Base-by-base conservation (phyloP, 2,329 filamentous ascomycete genomes). In the Juglanconis sp. region DNA sequence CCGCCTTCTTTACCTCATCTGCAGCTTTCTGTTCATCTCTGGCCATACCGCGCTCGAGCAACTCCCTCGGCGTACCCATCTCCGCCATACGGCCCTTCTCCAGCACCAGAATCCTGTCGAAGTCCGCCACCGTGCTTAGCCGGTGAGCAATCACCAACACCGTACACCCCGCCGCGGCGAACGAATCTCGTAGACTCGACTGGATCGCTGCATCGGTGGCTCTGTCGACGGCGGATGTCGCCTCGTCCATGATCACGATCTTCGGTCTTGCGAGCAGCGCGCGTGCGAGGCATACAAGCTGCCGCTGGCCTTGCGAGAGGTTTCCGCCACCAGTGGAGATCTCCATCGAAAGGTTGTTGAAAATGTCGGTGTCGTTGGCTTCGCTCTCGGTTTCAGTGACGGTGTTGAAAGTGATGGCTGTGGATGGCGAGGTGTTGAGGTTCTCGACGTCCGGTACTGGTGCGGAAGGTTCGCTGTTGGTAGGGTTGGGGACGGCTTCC, bases 121-220 rank as follows among this genome's bases (percentile, higher is more conserved):
- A 83, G 65, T 81, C 80, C 5, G 77, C 73, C 11, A 83, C 79
- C 0, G 79, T 83, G 56, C 72, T 72, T 49, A 76, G 61, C 6
- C 74, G 69, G 56, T 77, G 74, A 5, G 74, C 74, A 54, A 76
- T 73, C 11, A 74, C 73, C 40, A 77, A 66, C 48, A 88, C 79
- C 2, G 86, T 88, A 64, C 83, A 83, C 7, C 79, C 78, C 31
- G 74, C 74, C 44, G 80, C 78, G 34, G 79, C 78, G 52, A 74
- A 73, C 53, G 70, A 71, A 51, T 78, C 73, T 3, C 82, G 77
- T 57, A 87, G 78, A 35, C 85, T 75, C 36, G 75, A 74, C 67
- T 87, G 83, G 71, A 87, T 84, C 32, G 78, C 73, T 40, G 77
- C 74, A 65, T 87, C 85, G 2, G 85, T 87, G 55, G 77, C 77